Base-by-base conservation (phyloP, 768 basidiomycete species). In the Asterophora lycoperdoides region DNA sequence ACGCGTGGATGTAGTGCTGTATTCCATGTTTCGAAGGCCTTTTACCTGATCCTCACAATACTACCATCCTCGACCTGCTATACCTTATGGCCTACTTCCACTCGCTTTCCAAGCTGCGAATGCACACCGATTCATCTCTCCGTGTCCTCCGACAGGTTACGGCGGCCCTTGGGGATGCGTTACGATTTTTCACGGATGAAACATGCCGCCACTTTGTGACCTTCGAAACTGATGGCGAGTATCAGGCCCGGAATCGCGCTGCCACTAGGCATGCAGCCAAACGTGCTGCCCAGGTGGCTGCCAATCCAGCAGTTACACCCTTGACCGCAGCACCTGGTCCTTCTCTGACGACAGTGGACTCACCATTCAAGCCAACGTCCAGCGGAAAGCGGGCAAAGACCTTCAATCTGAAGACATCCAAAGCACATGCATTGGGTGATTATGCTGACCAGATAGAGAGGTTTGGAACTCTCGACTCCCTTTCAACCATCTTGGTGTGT, bases 1-100 rank as follows among this genome's bases (percentile, higher is more conserved):
- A n/a, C n/a, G n/a, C n/a, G n/a, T n/a, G n/a, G n/a, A 19, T 18
- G 3, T 19, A 68, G 64, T 66, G 66, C 48, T 46, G 57, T 7
- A 68, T 74, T 0, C 69, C 72, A 1, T 57, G 49, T 0, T 61
- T 73, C 13, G 64, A 70, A 5, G 59, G 65, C 3, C 60, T 73
- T 0, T 47, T 73, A 0, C 64, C 60, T 0, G 36, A 55, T 5
- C 46, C 46, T 0, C 57, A 68, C 14, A 57, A 70, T 10, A 5
- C 36, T 4, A 47, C 49, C 0, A 42, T 67, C 0, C 52, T 59
- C 1, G 50, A 53, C 2, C 52, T 70, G 0, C 35, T 68, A 0
- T 68, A 59, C 44, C n/a, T 20, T 1, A 43, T 61, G 11, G 57
- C 52, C 4, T 46, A 60, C 18, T 70, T 64, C 64, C 67, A 69